Conservation (phyloP, 2,329 filamentous ascomycete species). For the Aspergillus vadensis region DNA sequence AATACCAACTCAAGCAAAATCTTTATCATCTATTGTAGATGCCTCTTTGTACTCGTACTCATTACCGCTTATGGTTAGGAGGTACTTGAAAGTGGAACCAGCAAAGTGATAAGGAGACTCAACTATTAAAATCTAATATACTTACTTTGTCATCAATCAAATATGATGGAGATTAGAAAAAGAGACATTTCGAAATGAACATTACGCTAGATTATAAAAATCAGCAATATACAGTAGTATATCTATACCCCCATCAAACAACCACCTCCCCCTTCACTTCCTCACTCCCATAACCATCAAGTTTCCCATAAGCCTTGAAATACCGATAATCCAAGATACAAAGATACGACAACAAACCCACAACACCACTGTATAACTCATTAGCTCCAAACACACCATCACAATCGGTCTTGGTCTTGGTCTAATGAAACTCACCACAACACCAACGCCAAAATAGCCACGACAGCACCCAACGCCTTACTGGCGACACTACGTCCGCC, state of each 20-base stretch:
- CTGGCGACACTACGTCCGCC: conserved; percentile 16
- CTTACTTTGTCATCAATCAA: too few relatives aligned
- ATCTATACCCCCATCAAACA: neutral
- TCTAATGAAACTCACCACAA: conserved; percentile 26
- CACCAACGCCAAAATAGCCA: conserved; percentile 17
- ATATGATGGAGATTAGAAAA: too few relatives aligned
- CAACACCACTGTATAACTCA: conserved; percentile 7
- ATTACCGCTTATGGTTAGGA: too few relatives aligned
- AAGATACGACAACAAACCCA: conserved; percentile 18
- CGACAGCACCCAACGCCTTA: conserved; percentile 22
- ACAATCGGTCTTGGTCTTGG: too few relatives aligned
- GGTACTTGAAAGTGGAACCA: too few relatives aligned
- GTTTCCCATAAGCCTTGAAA: conserved; percentile 13
- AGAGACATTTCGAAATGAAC: too few relatives aligned
- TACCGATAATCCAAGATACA: conserved; percentile 18
- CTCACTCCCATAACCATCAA: neutral
- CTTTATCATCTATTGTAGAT: too few relatives aligned
- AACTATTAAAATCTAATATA: too few relatives aligned
- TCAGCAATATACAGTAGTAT: too few relatives aligned
- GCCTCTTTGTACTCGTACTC: too few relatives aligned
- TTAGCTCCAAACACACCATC: neutral
- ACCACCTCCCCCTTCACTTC: neutral
- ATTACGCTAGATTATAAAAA: neutral
- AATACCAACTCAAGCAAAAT: too few relatives aligned
- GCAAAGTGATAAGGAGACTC: too few relatives aligned